Conservation (phyloP, 257 asterid genomes). For the Capsicum chinense region DNA sequence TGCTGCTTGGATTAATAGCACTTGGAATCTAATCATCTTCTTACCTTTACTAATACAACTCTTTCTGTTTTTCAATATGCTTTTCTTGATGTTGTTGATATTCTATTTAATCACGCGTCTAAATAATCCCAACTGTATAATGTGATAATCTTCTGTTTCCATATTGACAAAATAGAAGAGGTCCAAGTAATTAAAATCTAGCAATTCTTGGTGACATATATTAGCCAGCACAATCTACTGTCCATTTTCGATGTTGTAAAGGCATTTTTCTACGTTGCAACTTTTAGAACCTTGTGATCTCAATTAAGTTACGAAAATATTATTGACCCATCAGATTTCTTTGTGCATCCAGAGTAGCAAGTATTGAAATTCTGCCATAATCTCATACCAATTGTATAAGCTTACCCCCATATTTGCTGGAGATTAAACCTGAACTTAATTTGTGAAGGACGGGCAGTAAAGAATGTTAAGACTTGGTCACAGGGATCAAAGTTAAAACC, state of each 20-base stretch:
- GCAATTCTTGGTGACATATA: neutral
- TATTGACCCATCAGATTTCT: neutral
- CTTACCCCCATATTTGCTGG: neutral
- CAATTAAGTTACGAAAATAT: too few relatives aligned
- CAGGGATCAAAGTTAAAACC: neutral
- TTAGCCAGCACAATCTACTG: too few relatives aligned
- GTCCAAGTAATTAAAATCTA: neutral
- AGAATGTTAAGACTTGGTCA: too few relatives aligned
- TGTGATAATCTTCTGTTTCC: slow-evolving; percentile 1
- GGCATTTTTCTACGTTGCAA: too few relatives aligned
- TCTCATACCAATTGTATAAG: neutral
- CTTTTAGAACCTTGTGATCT: too few relatives aligned
- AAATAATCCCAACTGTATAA: neutral
- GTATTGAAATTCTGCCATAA: neutral
- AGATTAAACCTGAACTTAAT: neutral
- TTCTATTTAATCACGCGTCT: neutral
- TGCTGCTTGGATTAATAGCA: too few relatives aligned
- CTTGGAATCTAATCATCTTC: too few relatives aligned
- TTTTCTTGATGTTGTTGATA: neutral
- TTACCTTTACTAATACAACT: too few relatives aligned
- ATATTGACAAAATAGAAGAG: neutral
- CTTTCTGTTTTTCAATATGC: neutral
- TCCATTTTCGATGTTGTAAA: too few relatives aligned
- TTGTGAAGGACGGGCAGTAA: neutral
- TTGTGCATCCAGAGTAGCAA: neutral